Evolutionary conservation across 768 basidiomycete species (phyloP), one percentile per base, ranked within the genome.

Genomic region (Leccinum longicurvipes): DNA sequence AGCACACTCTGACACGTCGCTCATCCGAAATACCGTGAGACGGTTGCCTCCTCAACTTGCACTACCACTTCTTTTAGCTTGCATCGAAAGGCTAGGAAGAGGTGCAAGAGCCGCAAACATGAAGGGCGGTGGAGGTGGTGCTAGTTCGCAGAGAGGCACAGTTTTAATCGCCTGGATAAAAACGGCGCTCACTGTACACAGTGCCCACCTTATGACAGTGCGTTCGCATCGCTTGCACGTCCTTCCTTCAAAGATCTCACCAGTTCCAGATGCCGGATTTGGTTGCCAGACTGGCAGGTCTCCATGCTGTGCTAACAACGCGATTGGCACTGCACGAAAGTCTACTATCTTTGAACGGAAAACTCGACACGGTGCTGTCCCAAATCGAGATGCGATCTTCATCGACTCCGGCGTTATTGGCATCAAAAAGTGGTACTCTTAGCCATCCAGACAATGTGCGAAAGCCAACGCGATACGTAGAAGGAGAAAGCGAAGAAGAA

Each of bases 131-230:
- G 87, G 88, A 1, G 86, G 84, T 0, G 90, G 86, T 52, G 89
- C 87, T 51, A 92, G 87, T 66, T 84, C 85, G 44, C 91, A 91
- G 73, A 77, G 89, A 60, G 89, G 84, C 46, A 82, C 74, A 45
- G 83, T 79, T 41, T 77, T 92, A 55, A 79, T 88, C 50, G 79
- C 72, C 52, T 98, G 87, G 93, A 78, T 90, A 59, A 88, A 86
- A 71, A 85, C 86, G 8, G 90, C 92, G 5, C 76, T 99, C 51
- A 79, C 87, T 14, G 79, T 93, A 14, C 93, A 98, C 70, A 89
- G 92, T 47, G 89, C 89, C 0, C 87, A 98, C 71, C 80, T 99
- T 52, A 91, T 98, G 87, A 96, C 95, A 34, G 95, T 96, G 66
- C 63, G 89, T 80, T 39, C 51, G 29, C 34, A 50, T 51, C 31